Evolutionary conservation across 176 grass and related monocot species (phyloP).

Genomic region (barley (Hordeum vulgare)): DNA sequence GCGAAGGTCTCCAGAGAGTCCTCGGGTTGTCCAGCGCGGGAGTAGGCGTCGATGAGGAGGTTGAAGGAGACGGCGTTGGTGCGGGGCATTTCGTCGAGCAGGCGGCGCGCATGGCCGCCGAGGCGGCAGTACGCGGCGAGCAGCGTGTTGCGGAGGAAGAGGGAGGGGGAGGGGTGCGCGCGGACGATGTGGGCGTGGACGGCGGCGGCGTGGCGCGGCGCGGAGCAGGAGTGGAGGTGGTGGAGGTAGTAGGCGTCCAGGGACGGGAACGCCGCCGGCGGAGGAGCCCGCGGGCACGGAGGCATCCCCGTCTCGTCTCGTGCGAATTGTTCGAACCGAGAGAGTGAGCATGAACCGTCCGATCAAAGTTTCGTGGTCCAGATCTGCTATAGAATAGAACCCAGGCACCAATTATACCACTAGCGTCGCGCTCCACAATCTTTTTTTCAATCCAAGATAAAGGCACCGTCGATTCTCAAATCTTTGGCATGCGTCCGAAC

Average conservation of each 20-base stretch:
- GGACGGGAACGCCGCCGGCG: neutral
- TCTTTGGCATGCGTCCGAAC: too few relatives aligned
- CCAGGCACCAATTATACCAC: too few relatives aligned
- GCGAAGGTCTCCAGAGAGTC: constrained; percentile 14
- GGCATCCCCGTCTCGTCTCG: too few relatives aligned
- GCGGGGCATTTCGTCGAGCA: constrained; percentile 64
- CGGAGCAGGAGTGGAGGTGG: constrained; percentile 32
- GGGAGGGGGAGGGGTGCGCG: too few relatives aligned
- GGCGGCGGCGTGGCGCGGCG: constrained; percentile 2
- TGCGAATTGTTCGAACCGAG: too few relatives aligned
- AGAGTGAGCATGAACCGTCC: too few relatives aligned
- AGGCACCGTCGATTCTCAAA: too few relatives aligned
- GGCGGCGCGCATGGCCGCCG: constrained; percentile 6
- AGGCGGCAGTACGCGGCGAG: neutral
- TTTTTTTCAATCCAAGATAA: too few relatives aligned
- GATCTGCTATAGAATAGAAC: too few relatives aligned
- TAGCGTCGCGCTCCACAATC: too few relatives aligned
- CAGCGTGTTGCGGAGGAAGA: too few relatives aligned
- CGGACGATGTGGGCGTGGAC: constrained; percentile 31
- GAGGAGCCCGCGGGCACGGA: neutral
- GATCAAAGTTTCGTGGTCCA: too few relatives aligned
- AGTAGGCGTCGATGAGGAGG: constrained; percentile 42
- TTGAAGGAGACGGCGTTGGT: constrained; percentile 60
- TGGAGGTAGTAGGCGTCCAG: constrained; percentile 29
- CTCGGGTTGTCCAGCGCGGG: neutral